phyloP scores from a whole-genome alignment of 1,139 yeast species.

The Diutina catenulata region DNA sequence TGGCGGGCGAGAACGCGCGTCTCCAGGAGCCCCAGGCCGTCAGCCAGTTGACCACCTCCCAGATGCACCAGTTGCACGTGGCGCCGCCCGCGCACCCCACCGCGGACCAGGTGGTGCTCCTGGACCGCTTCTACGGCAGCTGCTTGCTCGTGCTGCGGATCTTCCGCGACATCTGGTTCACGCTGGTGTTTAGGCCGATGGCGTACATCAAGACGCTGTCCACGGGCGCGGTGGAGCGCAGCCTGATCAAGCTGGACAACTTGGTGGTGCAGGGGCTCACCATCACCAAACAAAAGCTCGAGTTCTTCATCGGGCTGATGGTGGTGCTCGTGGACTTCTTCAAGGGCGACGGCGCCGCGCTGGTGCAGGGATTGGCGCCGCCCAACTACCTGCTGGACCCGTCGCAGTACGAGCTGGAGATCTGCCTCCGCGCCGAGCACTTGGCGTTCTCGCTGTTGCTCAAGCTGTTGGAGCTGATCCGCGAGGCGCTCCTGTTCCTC shows the following conservation, averaged over 20 bases:
- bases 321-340: conserved; percentile 11
- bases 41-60: neutral
- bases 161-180: conserved; percentile 69
- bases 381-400: conserved; percentile 39
- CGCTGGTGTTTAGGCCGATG: conserved; percentile 46
- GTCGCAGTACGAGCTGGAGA: conserved; percentile 40
- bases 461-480: conserved; percentile 64
- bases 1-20: conserved; percentile 44
- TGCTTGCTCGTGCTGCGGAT: conserved; percentile 69
- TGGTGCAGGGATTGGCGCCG: conserved; percentile 53
- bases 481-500: conserved; percentile 83
- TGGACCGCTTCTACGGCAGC: conserved; percentile 91
- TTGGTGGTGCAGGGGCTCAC: conserved; percentile 15
- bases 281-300: conserved; percentile 9
- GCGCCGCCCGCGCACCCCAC: neutral
- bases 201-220: conserved; percentile 32
- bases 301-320: conserved; percentile 11
- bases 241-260: conserved; percentile 36
- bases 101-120: conserved; percentile 18
- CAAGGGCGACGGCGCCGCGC: conserved; percentile 12
- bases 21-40: conserved; percentile 17
- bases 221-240: conserved; percentile 20
- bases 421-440: conserved; percentile 84
- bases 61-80: neutral
- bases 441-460: conserved; percentile 75